Evolutionary conservation across 2,329 filamentous ascomycete species (phyloP).

Genomic region (Dothiorella sarmentorum): DNA sequence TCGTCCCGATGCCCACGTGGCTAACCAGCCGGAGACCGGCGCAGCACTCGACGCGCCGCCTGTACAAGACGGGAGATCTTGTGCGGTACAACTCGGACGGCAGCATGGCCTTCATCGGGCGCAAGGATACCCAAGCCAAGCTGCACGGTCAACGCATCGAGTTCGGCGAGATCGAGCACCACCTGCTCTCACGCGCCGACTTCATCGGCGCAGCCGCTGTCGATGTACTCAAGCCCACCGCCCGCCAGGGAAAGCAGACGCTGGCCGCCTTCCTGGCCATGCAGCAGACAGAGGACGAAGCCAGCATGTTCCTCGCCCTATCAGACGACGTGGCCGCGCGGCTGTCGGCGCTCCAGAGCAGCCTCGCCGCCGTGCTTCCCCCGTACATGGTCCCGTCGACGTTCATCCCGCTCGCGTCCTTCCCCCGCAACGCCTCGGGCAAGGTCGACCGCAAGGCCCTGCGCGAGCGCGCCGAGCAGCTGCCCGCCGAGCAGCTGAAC

Average conservation of each 20-base stretch:
- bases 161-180: conserved; percentile 9
- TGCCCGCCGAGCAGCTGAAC: conserved; percentile 31
- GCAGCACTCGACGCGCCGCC: conserved; percentile 23
- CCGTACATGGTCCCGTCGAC: background rate
- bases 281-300: conserved; percentile 25
- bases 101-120: conserved; percentile 34
- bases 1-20: conserved; percentile 25
- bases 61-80: conserved; percentile 1
- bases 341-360: background rate
- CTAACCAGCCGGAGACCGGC: conserved; percentile 39
- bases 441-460: conserved; percentile 34
- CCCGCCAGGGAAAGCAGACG: conserved; percentile 21
- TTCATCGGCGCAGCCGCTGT: conserved; percentile 30
- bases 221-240: conserved; percentile 22
- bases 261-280: conserved; percentile 45
- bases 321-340: background rate
- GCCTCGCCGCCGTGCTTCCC: background rate
- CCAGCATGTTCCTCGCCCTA: conserved; percentile 2
- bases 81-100: conserved; percentile 32
- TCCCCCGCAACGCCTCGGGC: conserved; percentile 37
- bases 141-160: background rate
- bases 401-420: conserved; percentile 18
- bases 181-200: background rate
- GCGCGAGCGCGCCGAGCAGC: background rate
- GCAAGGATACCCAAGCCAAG: conserved; percentile 28